phyloP scores from a whole-genome alignment of 192 early-diverging fungal genomes.

The Ambispora gerdemannii region DNA sequence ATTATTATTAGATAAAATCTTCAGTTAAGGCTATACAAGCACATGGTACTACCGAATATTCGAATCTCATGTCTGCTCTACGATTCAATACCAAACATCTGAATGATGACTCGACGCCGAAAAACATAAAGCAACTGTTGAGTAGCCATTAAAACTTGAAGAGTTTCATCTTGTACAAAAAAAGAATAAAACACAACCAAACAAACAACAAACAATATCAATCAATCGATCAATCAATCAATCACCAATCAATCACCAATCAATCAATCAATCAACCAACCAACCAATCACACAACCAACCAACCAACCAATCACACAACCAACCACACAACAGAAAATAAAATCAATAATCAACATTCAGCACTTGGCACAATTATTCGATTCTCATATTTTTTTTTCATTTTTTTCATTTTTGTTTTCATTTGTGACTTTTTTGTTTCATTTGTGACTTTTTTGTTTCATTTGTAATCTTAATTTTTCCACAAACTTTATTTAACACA shows the following conservation, averaged over 20 bases:
- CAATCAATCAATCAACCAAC: too few species aligned
- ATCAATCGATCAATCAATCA: neutral
- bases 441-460: neutral
- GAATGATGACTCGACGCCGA: constrained; percentile 76
- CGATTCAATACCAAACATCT: constrained; percentile 77
- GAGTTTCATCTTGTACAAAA: too few species aligned
- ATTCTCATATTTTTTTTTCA: neutral
- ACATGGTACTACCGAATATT: constrained; percentile 46
- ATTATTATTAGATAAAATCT: constrained; percentile 45
- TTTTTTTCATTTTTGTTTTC: neutral
- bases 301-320: neutral
- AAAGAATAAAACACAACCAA: too few species aligned
- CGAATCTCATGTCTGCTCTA: constrained; percentile 69
- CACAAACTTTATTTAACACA: too few species aligned
- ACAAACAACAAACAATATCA: neutral
- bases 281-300: neutral
- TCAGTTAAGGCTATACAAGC: constrained; percentile 66
- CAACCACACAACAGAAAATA: neutral
- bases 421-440: neutral
- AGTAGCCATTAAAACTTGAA: constrained; percentile 29
- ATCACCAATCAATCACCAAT: neutral
- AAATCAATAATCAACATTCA: neutral
- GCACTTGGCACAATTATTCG: too few species aligned
- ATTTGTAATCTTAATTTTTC: neutral
- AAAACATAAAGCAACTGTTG: constrained; percentile 49